Evolutionary conservation across 306 rosid species (phyloP).

Genomic region (Gillenia trifoliata): DNA sequence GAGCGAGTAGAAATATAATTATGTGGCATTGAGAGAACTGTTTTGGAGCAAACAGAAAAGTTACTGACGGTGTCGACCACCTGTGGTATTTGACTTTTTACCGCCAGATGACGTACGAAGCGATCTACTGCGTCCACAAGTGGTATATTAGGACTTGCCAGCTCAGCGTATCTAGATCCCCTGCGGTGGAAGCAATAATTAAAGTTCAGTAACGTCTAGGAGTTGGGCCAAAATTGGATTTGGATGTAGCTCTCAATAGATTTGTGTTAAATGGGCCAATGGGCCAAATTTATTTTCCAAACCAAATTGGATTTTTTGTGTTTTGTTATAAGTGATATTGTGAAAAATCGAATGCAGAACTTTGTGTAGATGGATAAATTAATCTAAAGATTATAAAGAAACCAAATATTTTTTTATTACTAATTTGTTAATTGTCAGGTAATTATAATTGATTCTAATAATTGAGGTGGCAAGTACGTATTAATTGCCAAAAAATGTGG

Average conservation of each 20-base stretch:
- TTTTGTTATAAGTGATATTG: no score
- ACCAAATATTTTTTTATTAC: no score
- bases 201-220: neutral
- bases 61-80: conserved; percentile 13
- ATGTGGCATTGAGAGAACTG: neutral
- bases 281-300: neutral
- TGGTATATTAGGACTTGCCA: conserved; percentile 23
- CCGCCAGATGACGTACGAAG: conserved; percentile 18
- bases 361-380: no score
- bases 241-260: neutral
- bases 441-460: no score
- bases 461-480: neutral
- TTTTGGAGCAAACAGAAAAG: neutral
- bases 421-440: no score
- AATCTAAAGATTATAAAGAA: no score
- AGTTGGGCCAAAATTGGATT: neutral
- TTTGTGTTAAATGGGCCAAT: neutral
- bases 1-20: neutral
- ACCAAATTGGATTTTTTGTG: neutral
- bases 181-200: neutral
- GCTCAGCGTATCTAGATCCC: neutral
- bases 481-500: neutral
- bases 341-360: no score
- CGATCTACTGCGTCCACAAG: conserved; percentile 8
- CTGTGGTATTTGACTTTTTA: conserved; percentile 16